phyloP scores from a whole-genome alignment of 2,329 filamentous ascomycete genomes.

The Pseudogymnoascus verrucosus region DNA sequence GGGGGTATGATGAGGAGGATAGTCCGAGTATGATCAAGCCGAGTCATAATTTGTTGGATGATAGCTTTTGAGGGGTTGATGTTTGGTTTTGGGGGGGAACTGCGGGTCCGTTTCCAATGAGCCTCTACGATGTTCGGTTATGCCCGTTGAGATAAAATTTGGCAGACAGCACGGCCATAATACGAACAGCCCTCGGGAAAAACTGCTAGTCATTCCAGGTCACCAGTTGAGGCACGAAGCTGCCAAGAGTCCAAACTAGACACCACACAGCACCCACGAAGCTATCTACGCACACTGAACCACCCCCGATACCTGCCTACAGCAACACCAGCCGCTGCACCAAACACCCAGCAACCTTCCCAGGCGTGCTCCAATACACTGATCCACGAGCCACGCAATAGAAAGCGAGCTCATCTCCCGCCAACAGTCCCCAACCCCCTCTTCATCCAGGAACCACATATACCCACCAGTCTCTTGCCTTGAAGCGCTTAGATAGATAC shows the following conservation, averaged over 20 bases:
- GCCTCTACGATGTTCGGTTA: too few species aligned
- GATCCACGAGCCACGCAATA: neutral
- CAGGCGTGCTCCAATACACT: too few species aligned
- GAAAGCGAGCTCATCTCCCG: neutral
- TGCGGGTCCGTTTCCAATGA: neutral
- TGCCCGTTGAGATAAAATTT: neutral
- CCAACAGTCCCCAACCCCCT: too few species aligned
- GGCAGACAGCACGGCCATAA: neutral
- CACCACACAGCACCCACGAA: too few species aligned
- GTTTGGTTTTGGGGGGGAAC: neutral
- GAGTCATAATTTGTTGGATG: slow-evolving; percentile 29
- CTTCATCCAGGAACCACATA: neutral
- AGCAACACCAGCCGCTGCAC: too few species aligned
- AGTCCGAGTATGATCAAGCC: slow-evolving; percentile 56
- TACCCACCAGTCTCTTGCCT: neutral
- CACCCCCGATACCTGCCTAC: too few species aligned
- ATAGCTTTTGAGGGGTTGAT: neutral
- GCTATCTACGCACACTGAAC: too few species aligned
- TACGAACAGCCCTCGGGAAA: neutral
- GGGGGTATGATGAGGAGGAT: slow-evolving; percentile 49
- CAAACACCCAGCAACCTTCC: too few species aligned
- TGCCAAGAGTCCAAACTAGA: too few species aligned
- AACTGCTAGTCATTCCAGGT: neutral
- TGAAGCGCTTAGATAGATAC: neutral
- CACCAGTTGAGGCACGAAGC: too few species aligned